Conservation (phyloP, 805 yeast genomes). For the Sugiyamaella lignohabitans region DNA sequence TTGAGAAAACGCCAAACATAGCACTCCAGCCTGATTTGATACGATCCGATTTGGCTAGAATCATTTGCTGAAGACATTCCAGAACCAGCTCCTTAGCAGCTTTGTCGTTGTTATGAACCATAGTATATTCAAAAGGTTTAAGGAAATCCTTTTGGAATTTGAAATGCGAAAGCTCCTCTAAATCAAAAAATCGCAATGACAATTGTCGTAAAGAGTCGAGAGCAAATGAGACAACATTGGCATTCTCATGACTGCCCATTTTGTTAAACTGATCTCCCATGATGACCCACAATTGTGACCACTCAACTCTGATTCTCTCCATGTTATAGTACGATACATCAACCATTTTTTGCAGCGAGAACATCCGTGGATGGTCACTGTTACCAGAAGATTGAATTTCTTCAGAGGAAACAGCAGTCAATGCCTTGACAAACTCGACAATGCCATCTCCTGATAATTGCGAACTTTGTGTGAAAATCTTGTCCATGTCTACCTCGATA, state of each 20-base stretch:
- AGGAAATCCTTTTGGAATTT: conserved; percentile 92
- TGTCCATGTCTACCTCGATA: conserved; percentile 57
- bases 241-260: conserved; percentile 75
- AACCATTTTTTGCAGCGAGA: conserved; percentile 88
- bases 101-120: conserved; percentile 56
- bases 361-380: conserved; percentile 79
- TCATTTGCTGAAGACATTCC: conserved; percentile 83
- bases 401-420: conserved; percentile 79
- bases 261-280: conserved; percentile 85
- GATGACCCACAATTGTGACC: conserved; percentile 92
- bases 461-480: conserved; percentile 76
- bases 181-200: conserved; percentile 83
- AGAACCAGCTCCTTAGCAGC: conserved; percentile 83
- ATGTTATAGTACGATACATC: conserved; percentile 97
- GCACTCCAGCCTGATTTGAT: conserved; percentile 95
- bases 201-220: conserved; percentile 89
- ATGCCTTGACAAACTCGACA: conserved; percentile 76
- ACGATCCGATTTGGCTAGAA: conserved; percentile 61
- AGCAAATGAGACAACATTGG: conserved; percentile 79
- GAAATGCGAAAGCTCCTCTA: conserved; percentile 92
- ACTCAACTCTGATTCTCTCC: conserved; percentile 91
- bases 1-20: conserved; percentile 68
- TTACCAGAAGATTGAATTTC: conserved; percentile 86
- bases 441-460: conserved; percentile 77
- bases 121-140: conserved; percentile 78